phyloP scores from a whole-genome alignment of 2,329 filamentous ascomycete species.

The Alternaria longipes region DNA sequence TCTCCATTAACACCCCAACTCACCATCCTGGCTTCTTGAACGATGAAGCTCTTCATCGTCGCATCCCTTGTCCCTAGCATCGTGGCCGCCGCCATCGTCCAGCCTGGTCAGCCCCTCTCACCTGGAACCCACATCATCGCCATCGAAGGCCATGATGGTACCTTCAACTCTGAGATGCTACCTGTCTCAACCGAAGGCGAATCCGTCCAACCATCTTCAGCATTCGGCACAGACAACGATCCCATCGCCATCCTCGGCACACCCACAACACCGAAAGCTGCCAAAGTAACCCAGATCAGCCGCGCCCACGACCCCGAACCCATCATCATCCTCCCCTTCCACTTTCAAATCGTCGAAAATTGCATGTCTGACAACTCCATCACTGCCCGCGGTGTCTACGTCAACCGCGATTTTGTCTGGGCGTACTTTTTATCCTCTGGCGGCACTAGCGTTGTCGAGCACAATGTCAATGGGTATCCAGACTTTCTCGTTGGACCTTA shows the following conservation, averaged over 20 bases:
- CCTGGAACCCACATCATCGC: neutral
- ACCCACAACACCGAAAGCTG: neutral
- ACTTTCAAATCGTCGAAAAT: slow-evolving; percentile 18
- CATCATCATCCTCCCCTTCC: slow-evolving; percentile 28
- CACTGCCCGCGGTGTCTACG: neutral
- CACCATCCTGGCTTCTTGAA: neutral
- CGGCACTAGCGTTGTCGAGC: neutral
- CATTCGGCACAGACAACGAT: no score
- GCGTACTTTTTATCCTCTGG: neutral
- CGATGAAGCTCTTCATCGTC: slow-evolving; percentile 11
- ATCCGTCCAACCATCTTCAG: neutral
- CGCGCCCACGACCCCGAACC: slow-evolving; percentile 4
- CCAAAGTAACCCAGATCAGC: slow-evolving; percentile 3
- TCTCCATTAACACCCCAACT: neutral
- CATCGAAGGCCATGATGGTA: neutral
- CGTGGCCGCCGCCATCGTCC: neutral
- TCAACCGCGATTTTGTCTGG: neutral
- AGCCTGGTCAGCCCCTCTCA: neutral
- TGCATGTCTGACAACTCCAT: neutral
- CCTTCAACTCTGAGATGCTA: neutral
- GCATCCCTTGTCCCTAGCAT: neutral
- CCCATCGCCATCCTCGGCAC: neutral
- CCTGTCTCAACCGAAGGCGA: neutral
- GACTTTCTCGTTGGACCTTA: slow-evolving; percentile 15
- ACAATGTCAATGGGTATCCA: slow-evolving; percentile 13